Conservation (phyloP, 352 stramenopile genomes). For the Stephanocyclus meneghinianus region DNA sequence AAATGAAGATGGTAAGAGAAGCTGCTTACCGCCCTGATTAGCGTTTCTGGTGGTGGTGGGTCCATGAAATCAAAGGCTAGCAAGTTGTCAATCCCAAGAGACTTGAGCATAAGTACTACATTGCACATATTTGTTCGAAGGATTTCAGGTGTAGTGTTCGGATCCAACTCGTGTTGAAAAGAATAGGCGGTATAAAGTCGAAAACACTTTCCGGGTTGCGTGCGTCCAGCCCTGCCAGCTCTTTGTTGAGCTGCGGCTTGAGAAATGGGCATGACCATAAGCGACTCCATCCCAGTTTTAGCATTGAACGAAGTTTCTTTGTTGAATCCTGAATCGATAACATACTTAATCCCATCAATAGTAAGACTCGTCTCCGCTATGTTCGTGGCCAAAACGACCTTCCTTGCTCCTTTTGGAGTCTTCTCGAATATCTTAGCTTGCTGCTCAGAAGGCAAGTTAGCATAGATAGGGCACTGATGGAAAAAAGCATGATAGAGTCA, state of each 20-base stretch:
- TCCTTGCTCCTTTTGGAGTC: constrained; percentile 92
- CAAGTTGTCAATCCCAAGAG: constrained; percentile 98
- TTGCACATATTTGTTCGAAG: constrained; percentile 95
- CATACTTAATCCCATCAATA: constrained; percentile 98
- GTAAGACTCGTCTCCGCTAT: constrained; percentile 99
- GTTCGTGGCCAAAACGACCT: constrained; percentile 99
- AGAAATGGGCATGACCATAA: constrained; percentile 97
- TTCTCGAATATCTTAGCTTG: constrained; percentile 99
- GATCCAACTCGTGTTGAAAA: constrained; percentile 97
- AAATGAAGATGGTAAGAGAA: constrained; percentile 56
- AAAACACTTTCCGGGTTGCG: constrained; percentile 97
- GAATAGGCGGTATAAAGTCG: constrained; percentile 98
- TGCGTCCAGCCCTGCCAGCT: constrained; percentile 86
- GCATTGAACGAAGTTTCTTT: constrained; percentile 99
- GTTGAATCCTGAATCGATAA: constrained; percentile 99
- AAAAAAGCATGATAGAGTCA: not conserved
- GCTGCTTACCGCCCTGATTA: constrained; percentile 92
- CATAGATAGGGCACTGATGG: constrained; percentile 95
- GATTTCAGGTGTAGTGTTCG: constrained; percentile 98
- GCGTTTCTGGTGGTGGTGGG: constrained; percentile 94
- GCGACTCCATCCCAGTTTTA: constrained; percentile 97
- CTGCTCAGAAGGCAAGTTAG: constrained; percentile 95
- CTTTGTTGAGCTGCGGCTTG: constrained; percentile 96
- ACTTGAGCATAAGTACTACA: constrained; percentile 99
- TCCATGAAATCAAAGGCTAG: constrained; percentile 99